phyloP scores from a whole-genome alignment of 768 basidiomycete genomes.

The Suillus brevipes region DNA sequence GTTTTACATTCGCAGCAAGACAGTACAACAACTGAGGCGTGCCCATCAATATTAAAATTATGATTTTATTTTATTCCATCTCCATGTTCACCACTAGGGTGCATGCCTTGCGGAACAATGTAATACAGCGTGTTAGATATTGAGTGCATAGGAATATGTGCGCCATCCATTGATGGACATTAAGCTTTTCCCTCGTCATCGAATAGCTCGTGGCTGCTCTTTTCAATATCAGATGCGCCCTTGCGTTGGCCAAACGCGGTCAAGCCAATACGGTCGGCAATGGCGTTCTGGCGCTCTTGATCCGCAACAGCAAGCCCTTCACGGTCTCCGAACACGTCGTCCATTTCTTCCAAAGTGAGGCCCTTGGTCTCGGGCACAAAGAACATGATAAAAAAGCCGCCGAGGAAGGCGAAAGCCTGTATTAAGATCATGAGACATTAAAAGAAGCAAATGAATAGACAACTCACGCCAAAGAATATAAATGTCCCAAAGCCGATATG shows the following conservation, averaged over 20 bases:
- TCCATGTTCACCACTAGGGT: conserved; percentile 5
- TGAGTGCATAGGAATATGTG: not conserved
- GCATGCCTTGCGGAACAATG: not conserved
- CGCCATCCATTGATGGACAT: not conserved
- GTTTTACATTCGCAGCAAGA: not conserved
- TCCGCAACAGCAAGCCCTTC: conserved; percentile 58
- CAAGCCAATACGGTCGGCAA: conserved; percentile 67
- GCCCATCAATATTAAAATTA: not conserved
- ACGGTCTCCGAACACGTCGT: conserved; percentile 67
- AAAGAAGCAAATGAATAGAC: not conserved
- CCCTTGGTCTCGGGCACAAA: conserved; percentile 77
- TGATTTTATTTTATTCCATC: not conserved
- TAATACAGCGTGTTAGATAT: not conserved
- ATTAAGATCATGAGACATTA: conserved; percentile 7
- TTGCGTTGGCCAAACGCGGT: conserved; percentile 29
- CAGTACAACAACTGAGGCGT: not conserved
- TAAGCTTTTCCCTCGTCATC: conserved; percentile 21
- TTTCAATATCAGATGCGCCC: conserved; percentile 16
- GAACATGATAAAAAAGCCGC: conserved; percentile 65
- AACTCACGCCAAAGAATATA: conserved; percentile 68
- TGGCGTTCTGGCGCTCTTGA: conserved; percentile 45
- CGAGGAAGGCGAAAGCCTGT: conserved; percentile 64
- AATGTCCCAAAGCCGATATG: conserved; percentile 71
- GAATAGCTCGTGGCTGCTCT: conserved; percentile 20
- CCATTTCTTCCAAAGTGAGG: conserved; percentile 76